Percentiles rank a stretch among this genome's conserved stretches.
Conservation (phyloP, 2,329 filamentous ascomycete species). For the Dactylonectria estremocensis region DNA sequence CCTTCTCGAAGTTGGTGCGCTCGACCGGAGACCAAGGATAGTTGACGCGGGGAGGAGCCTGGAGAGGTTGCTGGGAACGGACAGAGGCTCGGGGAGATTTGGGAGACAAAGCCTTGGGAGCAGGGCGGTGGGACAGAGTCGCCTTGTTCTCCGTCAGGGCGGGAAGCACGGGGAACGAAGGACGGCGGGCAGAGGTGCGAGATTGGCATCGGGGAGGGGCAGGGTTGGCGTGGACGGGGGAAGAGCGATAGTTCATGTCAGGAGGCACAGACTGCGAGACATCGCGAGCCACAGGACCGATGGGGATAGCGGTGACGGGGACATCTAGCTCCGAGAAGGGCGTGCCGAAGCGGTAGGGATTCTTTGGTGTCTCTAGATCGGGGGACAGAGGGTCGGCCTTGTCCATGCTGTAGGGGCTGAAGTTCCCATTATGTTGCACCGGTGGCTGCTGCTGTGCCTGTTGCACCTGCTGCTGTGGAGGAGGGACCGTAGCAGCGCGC, state of each 20-base stretch:
- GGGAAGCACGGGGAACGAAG: constrained; percentile 78
- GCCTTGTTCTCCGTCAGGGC: constrained; percentile 77
- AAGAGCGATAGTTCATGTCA: constrained; percentile 84
- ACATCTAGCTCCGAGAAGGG: constrained; percentile 94
- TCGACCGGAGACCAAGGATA: constrained; percentile 71
- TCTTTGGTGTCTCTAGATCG: constrained; percentile 70
- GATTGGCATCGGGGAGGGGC: constrained; percentile 65
- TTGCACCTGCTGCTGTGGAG: constrained; percentile 45
- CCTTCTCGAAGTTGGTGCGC: constrained; percentile 62
- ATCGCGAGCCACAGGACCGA: constrained; percentile 83
- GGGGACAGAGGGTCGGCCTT: constrained; percentile 66
- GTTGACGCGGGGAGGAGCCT: constrained; percentile 68
- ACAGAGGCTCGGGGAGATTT: constrained; percentile 55
- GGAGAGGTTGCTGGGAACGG: constrained; percentile 57
- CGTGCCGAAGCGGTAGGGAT: constrained; percentile 83
- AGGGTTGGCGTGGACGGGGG: constrained; percentile 51
- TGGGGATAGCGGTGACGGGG: constrained; percentile 80
- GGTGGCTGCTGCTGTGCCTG: constrained; percentile 41
- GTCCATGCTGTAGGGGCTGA: constrained; percentile 68
- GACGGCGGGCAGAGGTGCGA: constrained; percentile 72
- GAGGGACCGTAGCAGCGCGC: constrained; percentile 49
- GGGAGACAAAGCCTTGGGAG: constrained; percentile 53
- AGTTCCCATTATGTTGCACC: constrained; percentile 47
- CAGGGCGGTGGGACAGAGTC: constrained; percentile 53
- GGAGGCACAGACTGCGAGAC: constrained; percentile 93